Evolutionary conservation across 2,329 filamentous ascomycete genomes (phyloP), one percentile per base, ranked within the genome.

Genomic region (Trichoderma citrinoviride): DNA sequence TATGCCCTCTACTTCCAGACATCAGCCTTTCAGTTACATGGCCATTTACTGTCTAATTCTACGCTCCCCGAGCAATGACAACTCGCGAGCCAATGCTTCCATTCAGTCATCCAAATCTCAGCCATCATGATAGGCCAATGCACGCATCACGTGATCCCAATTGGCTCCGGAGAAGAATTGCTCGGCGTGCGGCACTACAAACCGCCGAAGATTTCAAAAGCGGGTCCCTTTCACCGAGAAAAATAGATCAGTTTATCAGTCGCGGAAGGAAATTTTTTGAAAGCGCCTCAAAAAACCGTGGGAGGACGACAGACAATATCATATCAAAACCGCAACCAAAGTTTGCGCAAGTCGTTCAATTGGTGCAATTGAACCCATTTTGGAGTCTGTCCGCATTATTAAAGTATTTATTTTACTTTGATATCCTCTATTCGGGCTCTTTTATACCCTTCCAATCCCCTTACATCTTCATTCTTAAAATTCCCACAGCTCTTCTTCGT

Each of bases 151-250:
- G 66, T 69, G 64, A 69, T 4, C 0, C 5, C 2, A 17, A 7
- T 3, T 33, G 8, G 1, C 25, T 8, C 29, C 33, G 10, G 33
- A 12, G 21, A 10, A 25, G 7, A 47, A 27, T 17, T 17, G 10
- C 55, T 65, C 70, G 75, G 75, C 73, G 56, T 65, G n/a, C 76
- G 76, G 76, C 68, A 19, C 65, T 66, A 77, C 69, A 52, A 73
- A 67, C 66, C n/a, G 66, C 75, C 75, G 75, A 72, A 66, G 37
- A 68, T 50, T 66, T 66, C 66, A 57, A 61, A 67, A 63, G 33
- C 33, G 73, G 70, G 69, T 72, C 68, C 68, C 68, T 67, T 67
- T 73, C 68, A 66, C 66, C 69, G 68, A 71, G 66, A 70, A 74
- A 73, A 74, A 76, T 76, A 73, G 70, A 71, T 71, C 67, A 54